phyloP scores from a whole-genome alignment of 2,329 filamentous ascomycete genomes.

The Neobulgaria alba region DNA sequence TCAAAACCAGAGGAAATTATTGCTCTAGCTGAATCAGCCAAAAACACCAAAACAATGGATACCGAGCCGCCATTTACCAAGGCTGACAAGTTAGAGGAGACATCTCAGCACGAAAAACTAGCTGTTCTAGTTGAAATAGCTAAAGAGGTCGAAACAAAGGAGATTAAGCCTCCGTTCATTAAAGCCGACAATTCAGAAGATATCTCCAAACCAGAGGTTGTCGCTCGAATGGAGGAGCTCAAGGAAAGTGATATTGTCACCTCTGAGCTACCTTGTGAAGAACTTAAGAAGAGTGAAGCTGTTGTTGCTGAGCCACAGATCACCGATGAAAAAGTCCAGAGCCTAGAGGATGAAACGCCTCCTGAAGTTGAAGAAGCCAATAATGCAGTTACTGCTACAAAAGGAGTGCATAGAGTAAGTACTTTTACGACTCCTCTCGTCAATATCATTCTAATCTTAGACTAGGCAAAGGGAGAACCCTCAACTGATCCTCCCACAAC shows the following conservation, averaged over 20 bases:
- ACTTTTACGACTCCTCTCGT: background rate
- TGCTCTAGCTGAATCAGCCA: no score
- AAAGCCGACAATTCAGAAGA: background rate
- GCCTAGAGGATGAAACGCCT: no score
- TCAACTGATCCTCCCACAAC: constrained; percentile 1
- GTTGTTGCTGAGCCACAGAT: no score
- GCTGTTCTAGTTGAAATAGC: background rate
- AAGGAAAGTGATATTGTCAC: no score
- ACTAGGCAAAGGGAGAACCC: constrained; percentile 1
- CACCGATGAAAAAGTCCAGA: no score
- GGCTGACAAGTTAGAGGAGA: background rate
- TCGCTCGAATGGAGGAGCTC: background rate
- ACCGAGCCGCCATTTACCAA: background rate
- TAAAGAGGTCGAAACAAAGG: background rate
- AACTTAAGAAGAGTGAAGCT: no score
- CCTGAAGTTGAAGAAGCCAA: no score
- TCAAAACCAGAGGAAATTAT: background rate
- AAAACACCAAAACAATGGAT: no score
- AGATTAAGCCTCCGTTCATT: background rate
- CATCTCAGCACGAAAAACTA: constrained; percentile 1
- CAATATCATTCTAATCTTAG: background rate
- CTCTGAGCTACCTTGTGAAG: no score
- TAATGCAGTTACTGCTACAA: no score
- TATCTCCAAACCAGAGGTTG: background rate
- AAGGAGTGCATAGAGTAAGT: background rate